These are phyloP conservation scores for Fusarium dimerum DNA, from an alignment of 2,329 filamentous ascomycete genomes.

Conservation along the genomic window DNA sequence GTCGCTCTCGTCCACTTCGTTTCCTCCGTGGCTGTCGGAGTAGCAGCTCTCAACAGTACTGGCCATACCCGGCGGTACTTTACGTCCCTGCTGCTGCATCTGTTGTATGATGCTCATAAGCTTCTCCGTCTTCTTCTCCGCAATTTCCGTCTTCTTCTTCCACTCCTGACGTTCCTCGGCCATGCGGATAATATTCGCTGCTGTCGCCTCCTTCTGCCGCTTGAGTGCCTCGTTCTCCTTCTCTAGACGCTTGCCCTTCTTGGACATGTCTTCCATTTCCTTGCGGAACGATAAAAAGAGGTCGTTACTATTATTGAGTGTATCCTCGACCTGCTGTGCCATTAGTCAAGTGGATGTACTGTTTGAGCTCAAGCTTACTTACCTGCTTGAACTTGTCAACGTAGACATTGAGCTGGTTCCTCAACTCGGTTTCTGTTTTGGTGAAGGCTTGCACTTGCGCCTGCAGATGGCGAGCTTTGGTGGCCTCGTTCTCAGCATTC, in stretches of 20 bases:
- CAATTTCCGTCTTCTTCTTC: conserved; percentile 61
- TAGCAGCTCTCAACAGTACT: conserved; percentile 62
- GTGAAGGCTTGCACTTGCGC: conserved; percentile 92
- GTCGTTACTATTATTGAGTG: conserved; percentile 97
- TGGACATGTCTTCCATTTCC: conserved; percentile 99
- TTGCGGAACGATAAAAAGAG: conserved; percentile 95
- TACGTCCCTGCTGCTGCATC: conserved; percentile 93
- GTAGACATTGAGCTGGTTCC: conserved; percentile 96
- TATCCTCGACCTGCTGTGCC: conserved; percentile 82
- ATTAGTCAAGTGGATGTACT: conserved; percentile 28
- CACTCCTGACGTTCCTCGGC: conserved; percentile 89
- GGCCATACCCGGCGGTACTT: conserved; percentile 65
- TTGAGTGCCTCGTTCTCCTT: conserved; percentile 93
- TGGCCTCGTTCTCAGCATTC: conserved; percentile 77
- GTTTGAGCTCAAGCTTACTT: conserved; percentile 37
- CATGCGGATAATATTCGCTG: conserved; percentile 95
- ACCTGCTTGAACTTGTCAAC: conserved; percentile 99
- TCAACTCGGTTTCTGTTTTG: conserved; percentile 90
- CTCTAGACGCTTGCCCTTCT: conserved; percentile 95
- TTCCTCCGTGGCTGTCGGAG: conserved; percentile 50
- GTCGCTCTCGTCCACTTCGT: conserved; percentile 61
- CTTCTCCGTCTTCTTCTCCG: conserved; percentile 79
- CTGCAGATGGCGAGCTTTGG: conserved; percentile 81
- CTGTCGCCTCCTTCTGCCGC: conserved; percentile 89
- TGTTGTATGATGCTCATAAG: conserved; percentile 92